phyloP scores from a whole-genome alignment of 2,329 filamentous ascomycete genomes.

The Ceratocystis huliohia region DNA sequence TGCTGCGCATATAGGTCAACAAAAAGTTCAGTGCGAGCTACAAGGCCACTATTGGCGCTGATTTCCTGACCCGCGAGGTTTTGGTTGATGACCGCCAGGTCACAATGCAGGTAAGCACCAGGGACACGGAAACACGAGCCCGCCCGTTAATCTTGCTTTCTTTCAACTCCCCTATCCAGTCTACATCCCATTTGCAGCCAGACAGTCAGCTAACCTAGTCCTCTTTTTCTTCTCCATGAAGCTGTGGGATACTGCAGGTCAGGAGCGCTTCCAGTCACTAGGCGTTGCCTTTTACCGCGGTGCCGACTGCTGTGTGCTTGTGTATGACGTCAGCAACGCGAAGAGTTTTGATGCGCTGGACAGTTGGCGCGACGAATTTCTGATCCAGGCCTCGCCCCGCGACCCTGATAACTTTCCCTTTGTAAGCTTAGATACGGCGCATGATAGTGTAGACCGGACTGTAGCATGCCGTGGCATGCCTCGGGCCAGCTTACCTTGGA shows the following conservation, averaged over 20 bases:
- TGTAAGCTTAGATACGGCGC: conserved; percentile 40
- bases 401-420: conserved; percentile 98
- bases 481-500: no score
- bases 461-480: no score
- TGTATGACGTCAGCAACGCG: conserved; percentile 97
- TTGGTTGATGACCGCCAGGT: conserved; percentile 93
- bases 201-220: neutral
- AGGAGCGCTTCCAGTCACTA: conserved; percentile 93
- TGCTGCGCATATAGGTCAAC: conserved; percentile 61
- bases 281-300: conserved; percentile 96
- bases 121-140: neutral
- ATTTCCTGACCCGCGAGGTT: conserved; percentile 97
- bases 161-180: neutral
- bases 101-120: conserved; percentile 76
- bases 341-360: conserved; percentile 98
- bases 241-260: conserved; percentile 96
- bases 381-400: conserved; percentile 91
- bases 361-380: conserved; percentile 95
- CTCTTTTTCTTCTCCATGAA: conserved; percentile 28
- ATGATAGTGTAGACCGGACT: neutral
- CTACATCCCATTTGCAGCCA: neutral
- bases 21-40: conserved; percentile 99
- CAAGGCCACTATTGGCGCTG: conserved; percentile 97
- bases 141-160: neutral
- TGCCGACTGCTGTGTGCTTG: conserved; percentile 93